Evolutionary conservation across 441 rosid genomes (phyloP), one percentile per base, ranked within the genome.

Genomic region (Gossypium davidsonii): DNA sequence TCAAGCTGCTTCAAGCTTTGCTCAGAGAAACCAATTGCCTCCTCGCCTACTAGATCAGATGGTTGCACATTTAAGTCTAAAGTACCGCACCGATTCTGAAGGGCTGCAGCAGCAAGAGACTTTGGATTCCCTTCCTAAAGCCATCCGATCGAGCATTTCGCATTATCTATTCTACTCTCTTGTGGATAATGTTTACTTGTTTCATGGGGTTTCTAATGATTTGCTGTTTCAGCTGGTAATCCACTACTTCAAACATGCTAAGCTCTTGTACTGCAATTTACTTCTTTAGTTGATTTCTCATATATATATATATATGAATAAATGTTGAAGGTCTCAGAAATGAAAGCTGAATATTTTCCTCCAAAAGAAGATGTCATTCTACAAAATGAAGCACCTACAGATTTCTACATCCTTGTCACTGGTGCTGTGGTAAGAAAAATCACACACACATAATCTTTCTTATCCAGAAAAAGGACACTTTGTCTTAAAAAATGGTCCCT

Each of bases 351-450:
- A 80, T 94, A 94, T 80, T 94, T 89, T 76, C 92, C 98, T 76
- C 98, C 98, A 1, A 88, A 79, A 85, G 98, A 94, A 85, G 97
- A 94, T 63, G 92, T 94, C 72, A 90, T 94, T 76, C 83, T 92
- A 74, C 97, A 92, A 83, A 94, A 94, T 64, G 98, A 94, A 87
- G 96, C 96, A 12, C 98, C 97, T 10, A 89, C 97, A 55, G 97
- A 91, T 71, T 79, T 94, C 80, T 94, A 94, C 76, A 83, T 94
- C 72, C 79, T 94, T 78, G 94, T 90, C 64, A 86, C 92, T 25
- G 98, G 97, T 31, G 83, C 93, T 72, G 88, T 85, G 86, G 98
- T 94, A 86, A 77, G 15, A 12, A 58, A 14, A 25, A 57, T 80
- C 59, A 42, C 57, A 53, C 18, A 37, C 4, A 34, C 42, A 34